These are phyloP conservation scores for Laguncularia racemosa DNA, from an alignment of 345 rosid genomes.

Conservation along the genomic window DNA sequence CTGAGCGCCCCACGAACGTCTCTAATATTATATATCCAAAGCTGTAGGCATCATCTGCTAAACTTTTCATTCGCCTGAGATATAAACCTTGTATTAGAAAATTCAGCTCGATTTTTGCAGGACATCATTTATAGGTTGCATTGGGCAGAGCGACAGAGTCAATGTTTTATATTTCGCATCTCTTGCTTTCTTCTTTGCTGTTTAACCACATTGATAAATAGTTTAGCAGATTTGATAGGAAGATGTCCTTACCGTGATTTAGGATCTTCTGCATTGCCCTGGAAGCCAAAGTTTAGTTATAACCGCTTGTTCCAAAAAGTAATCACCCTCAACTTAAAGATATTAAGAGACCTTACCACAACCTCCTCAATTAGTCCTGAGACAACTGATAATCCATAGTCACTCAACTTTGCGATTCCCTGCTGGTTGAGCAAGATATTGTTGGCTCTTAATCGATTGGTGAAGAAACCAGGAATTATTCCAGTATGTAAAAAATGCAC, in stretches of 20 bases:
- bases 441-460: constrained; percentile 56
- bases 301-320: constrained; percentile 4
- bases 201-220: constrained; percentile 3
- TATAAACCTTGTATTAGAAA: too few species aligned
- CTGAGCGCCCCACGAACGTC: constrained; percentile 25
- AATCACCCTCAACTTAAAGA: not conserved
- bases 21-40: constrained; percentile 39
- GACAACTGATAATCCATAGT: constrained; percentile 67
- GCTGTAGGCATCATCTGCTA: constrained; percentile 44
- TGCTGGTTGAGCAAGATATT: constrained; percentile 58
- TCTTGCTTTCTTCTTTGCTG: not conserved
- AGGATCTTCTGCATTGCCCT: constrained; percentile 29
- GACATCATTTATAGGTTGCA: too few species aligned
- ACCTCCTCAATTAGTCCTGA: constrained; percentile 40
- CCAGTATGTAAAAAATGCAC: constrained; percentile 80
- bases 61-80: constrained; percentile 29
- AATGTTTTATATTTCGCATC: not conserved
- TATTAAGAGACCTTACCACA: constrained; percentile 21
- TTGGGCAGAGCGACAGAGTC: not conserved
- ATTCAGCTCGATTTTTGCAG: too few species aligned
- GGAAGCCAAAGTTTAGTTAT: constrained; percentile 5
- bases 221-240: not conserved
- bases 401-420: constrained; percentile 62
- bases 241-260: constrained; percentile 24
- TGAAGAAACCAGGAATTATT: constrained; percentile 75